Base-by-base conservation (phyloP, 768 basidiomycete genomes). In the Tylopilus sp. region DNA sequence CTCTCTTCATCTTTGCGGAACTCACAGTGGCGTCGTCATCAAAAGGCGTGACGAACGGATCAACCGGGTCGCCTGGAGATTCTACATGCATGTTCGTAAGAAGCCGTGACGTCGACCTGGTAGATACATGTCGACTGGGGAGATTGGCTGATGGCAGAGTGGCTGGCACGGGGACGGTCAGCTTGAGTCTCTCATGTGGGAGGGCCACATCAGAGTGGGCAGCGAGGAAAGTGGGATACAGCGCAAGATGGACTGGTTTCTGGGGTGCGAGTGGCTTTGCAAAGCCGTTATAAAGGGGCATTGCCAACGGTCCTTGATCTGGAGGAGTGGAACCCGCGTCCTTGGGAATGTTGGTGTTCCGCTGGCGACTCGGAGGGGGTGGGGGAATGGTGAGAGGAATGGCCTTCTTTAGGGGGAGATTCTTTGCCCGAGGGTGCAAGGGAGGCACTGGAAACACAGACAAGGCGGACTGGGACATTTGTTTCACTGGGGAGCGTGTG, bases 41-140 rank as follows among this genome's bases (percentile, higher is more conserved):
- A 67, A 90, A 90, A 8, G 88, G 88, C 45, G 87, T 88, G 51
- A 80, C 77, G 62, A 90, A 90, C 47, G 88, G 88, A 62, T 80
- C 66, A 41, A 61, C 54, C 41, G 53, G 26, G 13, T 52, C 59
- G 44, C 53, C 51, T 44, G 76, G 70, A 56, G 73, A 65, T 53
- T 73, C 71, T 18, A 73, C 71, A 58, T 76, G 67, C 21, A 70
- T 72, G 22, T 72, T 62, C 47, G 77, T 76, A 55, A 77, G 67
- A 50, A 76, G 68, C 38, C 75, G 69, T 44, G 77, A 76, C 33
- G 77, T 70, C 12, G 79, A 76, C 28, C 60, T 55, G 35, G 64
- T 64, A 45, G 60, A 57, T 47, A 47, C 47, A 7, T 40, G 60
- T 47, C 53, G 50, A 50, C 59, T 53, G 58, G 51, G 43, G 49